A percentile compares a stretch with the other conserved stretches of the same genome.
These are phyloP conservation scores for Neospermospora avenae DNA, from an alignment of 2,329 filamentous ascomycete species.

Conservation along the genomic window DNA sequence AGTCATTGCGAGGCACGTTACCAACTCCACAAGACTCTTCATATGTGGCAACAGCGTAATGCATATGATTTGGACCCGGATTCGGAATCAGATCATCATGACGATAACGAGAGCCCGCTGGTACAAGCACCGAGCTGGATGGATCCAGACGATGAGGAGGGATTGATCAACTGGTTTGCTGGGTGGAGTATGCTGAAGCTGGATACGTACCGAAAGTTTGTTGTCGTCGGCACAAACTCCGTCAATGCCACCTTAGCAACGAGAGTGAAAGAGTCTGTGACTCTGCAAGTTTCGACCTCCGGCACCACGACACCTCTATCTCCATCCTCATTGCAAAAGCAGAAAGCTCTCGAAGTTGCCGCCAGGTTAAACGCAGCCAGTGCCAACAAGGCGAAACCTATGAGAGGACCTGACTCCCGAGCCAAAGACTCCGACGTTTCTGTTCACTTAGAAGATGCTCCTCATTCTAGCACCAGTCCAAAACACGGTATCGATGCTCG, in stretches of 20 bases:
- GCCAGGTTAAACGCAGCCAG: neutral
- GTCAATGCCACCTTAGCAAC: neutral
- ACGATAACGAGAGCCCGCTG: slow-evolving; percentile 37
- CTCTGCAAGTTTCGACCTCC: neutral
- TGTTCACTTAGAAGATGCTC: neutral
- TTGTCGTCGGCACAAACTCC: slow-evolving; percentile 45
- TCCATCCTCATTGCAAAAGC: neutral
- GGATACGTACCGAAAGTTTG: slow-evolving; percentile 52
- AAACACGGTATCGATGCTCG: neutral
- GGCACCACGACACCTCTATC: neutral
- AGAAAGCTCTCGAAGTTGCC: slow-evolving; percentile 13
- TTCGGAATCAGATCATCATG: slow-evolving; percentile 13
- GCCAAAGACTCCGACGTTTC: neutral
- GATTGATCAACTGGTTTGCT: slow-evolving; percentile 60
- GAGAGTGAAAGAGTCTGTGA: neutral
- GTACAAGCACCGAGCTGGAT: slow-evolving; percentile 47
- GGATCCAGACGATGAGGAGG: slow-evolving; percentile 58
- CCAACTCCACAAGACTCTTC: slow-evolving; percentile 20
- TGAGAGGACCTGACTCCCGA: neutral
- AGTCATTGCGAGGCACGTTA: slow-evolving; percentile 27
- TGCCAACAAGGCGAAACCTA: neutral
- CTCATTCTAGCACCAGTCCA: neutral
- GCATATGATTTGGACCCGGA: slow-evolving; percentile 10
- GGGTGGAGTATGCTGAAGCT: slow-evolving; percentile 52
- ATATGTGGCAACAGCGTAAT: slow-evolving; percentile 12